Conservation (phyloP, 225 moss, liverwort and hornwort species). For the Sphagnum contortum region DNA sequence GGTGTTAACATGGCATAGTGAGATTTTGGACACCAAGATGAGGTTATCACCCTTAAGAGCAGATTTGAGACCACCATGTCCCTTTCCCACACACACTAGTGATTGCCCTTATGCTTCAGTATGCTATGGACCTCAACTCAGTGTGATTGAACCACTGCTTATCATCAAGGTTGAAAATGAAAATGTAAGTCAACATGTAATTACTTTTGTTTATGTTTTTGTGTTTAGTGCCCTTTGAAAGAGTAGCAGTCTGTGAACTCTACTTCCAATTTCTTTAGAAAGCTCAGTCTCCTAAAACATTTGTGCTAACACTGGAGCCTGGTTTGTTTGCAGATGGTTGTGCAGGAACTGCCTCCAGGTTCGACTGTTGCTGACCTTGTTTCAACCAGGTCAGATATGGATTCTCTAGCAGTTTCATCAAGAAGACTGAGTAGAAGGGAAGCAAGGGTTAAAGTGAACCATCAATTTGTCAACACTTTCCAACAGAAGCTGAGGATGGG, state of each 20-base stretch:
- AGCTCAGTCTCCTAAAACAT: too few relatives aligned
- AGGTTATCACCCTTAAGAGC: constrained; percentile 54
- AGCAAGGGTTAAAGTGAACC: constrained; percentile 62
- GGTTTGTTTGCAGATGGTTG: constrained; percentile 55
- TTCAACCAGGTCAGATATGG: constrained; percentile 17
- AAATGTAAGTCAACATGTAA: constrained; percentile 34
- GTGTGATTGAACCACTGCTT: constrained; percentile 72
- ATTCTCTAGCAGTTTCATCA: constrained; percentile 27
- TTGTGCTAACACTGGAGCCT: too few relatives aligned
- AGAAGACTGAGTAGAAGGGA: constrained; percentile 15
- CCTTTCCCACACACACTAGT: constrained; percentile 65
- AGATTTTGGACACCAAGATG: constrained; percentile 77
- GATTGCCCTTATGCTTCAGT: constrained; percentile 53
- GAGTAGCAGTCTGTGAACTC: background rate
- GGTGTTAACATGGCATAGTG: constrained; percentile 95
- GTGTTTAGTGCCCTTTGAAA: background rate
- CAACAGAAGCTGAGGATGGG: constrained; percentile 88
- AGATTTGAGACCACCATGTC: constrained; percentile 75
- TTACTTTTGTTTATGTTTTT: too few relatives aligned
- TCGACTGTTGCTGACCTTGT: constrained; percentile 70
- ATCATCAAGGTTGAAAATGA: constrained; percentile 76
- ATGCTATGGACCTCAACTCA: constrained; percentile 36
- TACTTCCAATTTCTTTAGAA: too few relatives aligned
- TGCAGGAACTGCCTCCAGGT: constrained; percentile 66
- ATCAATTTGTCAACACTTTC: constrained; percentile 76